phyloP scores from a whole-genome alignment of 1,284 basidiomycete genomes.

The Cryptococcus floricola region DNA sequence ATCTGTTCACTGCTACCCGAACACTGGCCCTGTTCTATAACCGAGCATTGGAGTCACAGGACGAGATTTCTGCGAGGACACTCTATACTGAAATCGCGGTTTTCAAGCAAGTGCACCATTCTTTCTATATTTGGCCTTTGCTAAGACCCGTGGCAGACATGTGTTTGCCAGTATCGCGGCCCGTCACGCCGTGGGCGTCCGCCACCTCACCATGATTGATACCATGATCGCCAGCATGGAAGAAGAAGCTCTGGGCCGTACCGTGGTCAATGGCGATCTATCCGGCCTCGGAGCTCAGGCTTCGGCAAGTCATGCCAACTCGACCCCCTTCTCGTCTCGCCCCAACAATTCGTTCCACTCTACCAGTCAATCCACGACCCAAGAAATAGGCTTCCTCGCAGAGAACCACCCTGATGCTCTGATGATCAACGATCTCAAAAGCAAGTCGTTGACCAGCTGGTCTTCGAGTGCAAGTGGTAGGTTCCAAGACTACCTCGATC shows the following conservation, averaged over 20 bases:
- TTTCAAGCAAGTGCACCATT: conserved; percentile 25
- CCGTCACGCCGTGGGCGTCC: conserved; percentile 25
- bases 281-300: neutral
- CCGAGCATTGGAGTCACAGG: conserved; percentile 22
- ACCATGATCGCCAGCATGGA: conserved; percentile 18
- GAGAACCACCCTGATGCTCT: conserved; percentile 6
- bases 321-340: neutral
- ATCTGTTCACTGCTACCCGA: conserved; percentile 32
- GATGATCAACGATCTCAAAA: neutral
- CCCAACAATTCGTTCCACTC: too few relatives aligned
- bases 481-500: conserved; percentile 2
- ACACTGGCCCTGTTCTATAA: conserved; percentile 36
- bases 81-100: conserved; percentile 35
- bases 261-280: neutral
- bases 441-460: neutral
- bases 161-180: conserved; percentile 16
- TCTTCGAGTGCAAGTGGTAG: neutral
- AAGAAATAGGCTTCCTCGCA: neutral
- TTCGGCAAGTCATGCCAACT: neutral
- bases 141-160: conserved; percentile 11
- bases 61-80: conserved; percentile 16
- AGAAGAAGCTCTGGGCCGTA: conserved; percentile 13
- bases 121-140: neutral
- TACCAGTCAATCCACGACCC: too few relatives aligned
- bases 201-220: conserved; percentile 31